Percentiles rank a stretch among this genome's conserved stretches.
These are phyloP conservation scores for Talaromyces adpressus DNA, from an alignment of 495 filamentous ascomycete genomes.

Conservation along the genomic window DNA sequence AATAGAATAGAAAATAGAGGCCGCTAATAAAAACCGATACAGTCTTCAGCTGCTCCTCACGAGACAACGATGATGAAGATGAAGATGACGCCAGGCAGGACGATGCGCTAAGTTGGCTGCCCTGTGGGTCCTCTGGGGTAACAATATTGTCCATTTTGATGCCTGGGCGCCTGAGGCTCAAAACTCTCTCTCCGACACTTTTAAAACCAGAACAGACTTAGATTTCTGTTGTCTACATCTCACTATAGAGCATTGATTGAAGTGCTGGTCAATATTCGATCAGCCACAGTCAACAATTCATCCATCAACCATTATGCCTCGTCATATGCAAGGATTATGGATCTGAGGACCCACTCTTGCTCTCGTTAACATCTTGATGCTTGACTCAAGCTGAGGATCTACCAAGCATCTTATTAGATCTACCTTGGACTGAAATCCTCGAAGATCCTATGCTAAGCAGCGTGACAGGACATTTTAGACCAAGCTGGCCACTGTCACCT, in stretches of 20 bases:
- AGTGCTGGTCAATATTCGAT: background rate
- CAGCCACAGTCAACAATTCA: background rate
- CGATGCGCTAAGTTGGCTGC: background rate
- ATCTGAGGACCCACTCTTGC: background rate
- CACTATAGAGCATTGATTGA: background rate
- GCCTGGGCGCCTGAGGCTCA: background rate
- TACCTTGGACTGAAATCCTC: background rate
- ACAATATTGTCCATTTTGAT: background rate
- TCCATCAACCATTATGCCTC: background rate
- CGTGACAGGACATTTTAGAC: background rate
- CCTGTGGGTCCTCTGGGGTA: background rate
- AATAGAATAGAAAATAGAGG: conserved; percentile 13
- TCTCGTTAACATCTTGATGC: background rate
- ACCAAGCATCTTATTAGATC: background rate
- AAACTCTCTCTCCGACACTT: background rate
- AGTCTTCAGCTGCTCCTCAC: background rate
- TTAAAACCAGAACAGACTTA: background rate
- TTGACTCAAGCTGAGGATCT: background rate
- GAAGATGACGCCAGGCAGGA: background rate
- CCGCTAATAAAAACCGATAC: background rate
- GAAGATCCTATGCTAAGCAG: background rate
- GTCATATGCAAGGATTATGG: background rate
- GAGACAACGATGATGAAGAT: conserved; percentile 3
- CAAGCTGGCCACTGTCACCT: background rate
- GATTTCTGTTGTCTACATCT: background rate